A percentile compares a stretch with the other conserved stretches of the same genome.
Evolutionary conservation across 2,329 filamentous ascomycete species (phyloP).

Genomic region (Diaporthe australafricana): DNA sequence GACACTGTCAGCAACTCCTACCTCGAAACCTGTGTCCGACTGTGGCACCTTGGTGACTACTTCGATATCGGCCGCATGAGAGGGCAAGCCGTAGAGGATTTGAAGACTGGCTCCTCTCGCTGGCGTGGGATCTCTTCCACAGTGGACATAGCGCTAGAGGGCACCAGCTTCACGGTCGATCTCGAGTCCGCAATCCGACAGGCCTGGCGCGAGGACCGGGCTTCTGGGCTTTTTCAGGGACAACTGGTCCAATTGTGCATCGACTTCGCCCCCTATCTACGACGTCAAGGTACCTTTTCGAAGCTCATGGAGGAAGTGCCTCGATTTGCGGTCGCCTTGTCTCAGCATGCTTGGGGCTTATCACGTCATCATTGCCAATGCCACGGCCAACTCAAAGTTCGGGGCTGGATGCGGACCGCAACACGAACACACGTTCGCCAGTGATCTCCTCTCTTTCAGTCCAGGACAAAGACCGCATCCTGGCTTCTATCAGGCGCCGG

Average conservation of each 20-base stretch:
- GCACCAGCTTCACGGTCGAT: background rate
- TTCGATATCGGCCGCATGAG: background rate
- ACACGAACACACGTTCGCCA: background rate
- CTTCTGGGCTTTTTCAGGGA: background rate
- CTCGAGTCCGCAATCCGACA: background rate
- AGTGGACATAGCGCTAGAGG: background rate
- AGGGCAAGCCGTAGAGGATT: background rate
- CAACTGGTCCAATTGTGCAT: background rate
- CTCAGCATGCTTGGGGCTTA: background rate
- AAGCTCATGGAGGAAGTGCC: conserved; percentile 3
- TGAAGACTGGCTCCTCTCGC: background rate
- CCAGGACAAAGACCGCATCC: no score
- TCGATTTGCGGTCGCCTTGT: background rate
- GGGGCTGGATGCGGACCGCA: no score
- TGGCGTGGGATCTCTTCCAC: background rate
- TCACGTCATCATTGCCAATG: background rate
- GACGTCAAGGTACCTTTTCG: background rate
- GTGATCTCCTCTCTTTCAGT: no score
- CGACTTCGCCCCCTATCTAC: background rate
- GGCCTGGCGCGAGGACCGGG: conserved; percentile 4
- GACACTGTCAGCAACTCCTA: background rate
- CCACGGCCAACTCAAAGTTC: background rate
- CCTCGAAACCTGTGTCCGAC: conserved; percentile 8
- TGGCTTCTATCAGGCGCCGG: no score
- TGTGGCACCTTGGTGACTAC: conserved; percentile 27